Evolutionary conservation across 257 asterid species (phyloP).

Genomic region (Marsdenia floribunda): DNA sequence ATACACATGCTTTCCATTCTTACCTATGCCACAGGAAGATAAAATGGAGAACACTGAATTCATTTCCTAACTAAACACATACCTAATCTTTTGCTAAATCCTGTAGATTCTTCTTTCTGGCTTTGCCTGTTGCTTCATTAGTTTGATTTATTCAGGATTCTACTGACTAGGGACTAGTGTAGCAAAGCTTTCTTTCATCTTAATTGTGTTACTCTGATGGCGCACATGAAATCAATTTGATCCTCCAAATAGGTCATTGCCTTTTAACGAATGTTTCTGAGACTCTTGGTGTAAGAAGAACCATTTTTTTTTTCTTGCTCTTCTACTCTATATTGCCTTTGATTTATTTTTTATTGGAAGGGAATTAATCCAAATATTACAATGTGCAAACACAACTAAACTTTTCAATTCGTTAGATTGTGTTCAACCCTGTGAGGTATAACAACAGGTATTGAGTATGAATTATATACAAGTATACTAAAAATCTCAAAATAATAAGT

Average conservation of each 20-base stretch:
- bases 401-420: not conserved
- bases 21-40: no score
- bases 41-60: no score
- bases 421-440: not conserved
- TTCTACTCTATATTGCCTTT: not conserved
- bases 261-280: not conserved
- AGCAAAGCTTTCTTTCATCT: constrained; percentile 2
- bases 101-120: no score
- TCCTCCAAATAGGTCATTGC: not conserved
- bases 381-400: not conserved
- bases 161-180: not conserved
- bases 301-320: not conserved
- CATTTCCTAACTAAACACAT: no score
- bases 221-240: not conserved
- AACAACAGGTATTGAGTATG: not conserved
- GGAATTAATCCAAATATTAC: not conserved
- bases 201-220: not conserved
- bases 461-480: not conserved
- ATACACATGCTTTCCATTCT: no score
- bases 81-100: no score
- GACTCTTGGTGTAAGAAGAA: not conserved
- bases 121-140: not conserved
- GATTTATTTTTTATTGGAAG: not conserved
- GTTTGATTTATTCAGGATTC: not conserved
- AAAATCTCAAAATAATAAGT: not conserved